Evolutionary conservation across 1,284 basidiomycete genomes (phyloP).

Genomic region (Malassezia caprae): DNA sequence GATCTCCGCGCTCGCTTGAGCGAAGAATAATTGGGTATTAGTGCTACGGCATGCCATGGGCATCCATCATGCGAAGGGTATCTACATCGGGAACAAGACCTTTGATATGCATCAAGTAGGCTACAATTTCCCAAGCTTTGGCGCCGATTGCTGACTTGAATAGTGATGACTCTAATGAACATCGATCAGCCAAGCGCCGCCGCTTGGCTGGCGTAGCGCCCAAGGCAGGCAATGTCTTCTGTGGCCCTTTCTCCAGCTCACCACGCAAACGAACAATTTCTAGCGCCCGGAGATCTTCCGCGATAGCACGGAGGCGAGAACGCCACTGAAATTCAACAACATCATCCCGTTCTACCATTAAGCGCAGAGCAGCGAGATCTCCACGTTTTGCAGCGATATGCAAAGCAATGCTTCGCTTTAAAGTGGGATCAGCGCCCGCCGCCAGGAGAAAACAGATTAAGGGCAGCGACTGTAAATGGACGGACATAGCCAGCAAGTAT

Average conservation of each 20-base stretch:
- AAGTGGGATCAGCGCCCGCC: conserved; percentile 6
- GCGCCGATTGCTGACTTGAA: conserved; percentile 6
- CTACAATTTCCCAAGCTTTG: conserved; percentile 10
- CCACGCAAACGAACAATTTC: background rate
- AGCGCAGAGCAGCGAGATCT: background rate
- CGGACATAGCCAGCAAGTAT: conserved; percentile 8
- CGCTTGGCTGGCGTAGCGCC: conserved; percentile 4
- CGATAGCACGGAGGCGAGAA: background rate
- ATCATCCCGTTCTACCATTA: conserved; percentile 16
- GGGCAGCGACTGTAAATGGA: conserved; percentile 2
- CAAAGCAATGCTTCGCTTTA: conserved; percentile 10
- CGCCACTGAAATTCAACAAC: conserved; percentile 10
- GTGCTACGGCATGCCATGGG: conserved; percentile 3
- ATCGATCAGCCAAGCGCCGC: conserved; percentile 6
- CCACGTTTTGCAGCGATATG: conserved; percentile 14
- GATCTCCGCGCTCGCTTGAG: conserved; percentile 20
- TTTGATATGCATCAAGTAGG: conserved; percentile 15
- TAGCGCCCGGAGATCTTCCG: conserved; percentile 1
- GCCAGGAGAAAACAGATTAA: conserved; percentile 13
- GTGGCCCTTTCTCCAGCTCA: background rate
- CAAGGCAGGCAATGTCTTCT: background rate
- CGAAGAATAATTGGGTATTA: background rate
- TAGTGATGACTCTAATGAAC: background rate
- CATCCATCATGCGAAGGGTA: conserved; percentile 12
- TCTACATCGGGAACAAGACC: conserved; percentile 13